These are phyloP conservation scores for Lentinula edodes DNA, from an alignment of 768 basidiomycete genomes.

Conservation along the genomic window DNA sequence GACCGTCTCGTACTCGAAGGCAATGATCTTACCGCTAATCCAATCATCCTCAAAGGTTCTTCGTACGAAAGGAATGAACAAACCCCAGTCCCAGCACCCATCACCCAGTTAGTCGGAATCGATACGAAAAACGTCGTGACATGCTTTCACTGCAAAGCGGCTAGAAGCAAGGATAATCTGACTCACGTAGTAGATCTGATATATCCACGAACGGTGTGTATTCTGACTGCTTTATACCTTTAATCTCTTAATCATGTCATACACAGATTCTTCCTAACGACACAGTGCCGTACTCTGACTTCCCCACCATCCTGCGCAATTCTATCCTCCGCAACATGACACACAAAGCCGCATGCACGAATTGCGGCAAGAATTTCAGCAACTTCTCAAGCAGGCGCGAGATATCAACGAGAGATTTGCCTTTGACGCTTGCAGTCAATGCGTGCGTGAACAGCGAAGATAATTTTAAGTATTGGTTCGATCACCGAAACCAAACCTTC, in stretches of 20 bases:
- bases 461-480: conserved; percentile 68
- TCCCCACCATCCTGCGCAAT: conserved; percentile 61
- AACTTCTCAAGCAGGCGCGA: conserved; percentile 68
- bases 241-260: not conserved
- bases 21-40: conserved; percentile 48
- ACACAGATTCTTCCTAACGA: conserved; percentile 21
- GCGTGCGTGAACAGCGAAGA: conserved; percentile 78
- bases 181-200: conserved; percentile 81
- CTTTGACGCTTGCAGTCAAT: conserved; percentile 84
- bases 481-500: conserved; percentile 53
- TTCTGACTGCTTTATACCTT: not conserved
- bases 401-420: conserved; percentile 59
- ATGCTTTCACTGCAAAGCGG: conserved; percentile 70
- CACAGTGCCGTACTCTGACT: conserved; percentile 37
- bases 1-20: conserved; percentile 80
- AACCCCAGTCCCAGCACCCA: conserved; percentile 52
- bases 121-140: conserved; percentile 69
- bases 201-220: conserved; percentile 76
- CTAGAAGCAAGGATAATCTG: conserved; percentile 69
- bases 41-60: conserved; percentile 35
- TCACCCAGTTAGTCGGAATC: conserved; percentile 84
- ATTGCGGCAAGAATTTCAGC: conserved; percentile 67
- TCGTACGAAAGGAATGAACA: conserved; percentile 12
- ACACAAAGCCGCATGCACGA: conserved; percentile 83
- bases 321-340: conserved; percentile 79